Percentiles rank a stretch among this genome's conserved stretches.
Evolutionary conservation across 495 filamentous ascomycete genomes (phyloP).

Genomic region (Lineolata rhizophorae): DNA sequence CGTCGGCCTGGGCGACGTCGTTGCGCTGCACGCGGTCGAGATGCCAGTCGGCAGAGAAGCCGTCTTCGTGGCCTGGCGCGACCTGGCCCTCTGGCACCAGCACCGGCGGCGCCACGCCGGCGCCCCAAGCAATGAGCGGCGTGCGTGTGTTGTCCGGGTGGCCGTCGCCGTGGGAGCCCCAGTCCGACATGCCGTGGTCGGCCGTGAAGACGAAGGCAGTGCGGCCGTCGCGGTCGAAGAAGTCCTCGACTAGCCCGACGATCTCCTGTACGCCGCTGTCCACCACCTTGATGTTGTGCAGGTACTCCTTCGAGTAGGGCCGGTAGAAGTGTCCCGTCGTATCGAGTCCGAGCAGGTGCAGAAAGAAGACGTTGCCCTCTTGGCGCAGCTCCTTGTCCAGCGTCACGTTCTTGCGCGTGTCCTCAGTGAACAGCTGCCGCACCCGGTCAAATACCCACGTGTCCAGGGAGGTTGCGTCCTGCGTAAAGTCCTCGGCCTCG

Average conservation of each 20-base stretch:
- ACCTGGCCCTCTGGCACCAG: conserved; percentile 23
- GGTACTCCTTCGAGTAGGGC: conserved; percentile 88
- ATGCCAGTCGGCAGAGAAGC: conserved; percentile 79
- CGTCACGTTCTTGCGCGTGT: conserved; percentile 56
- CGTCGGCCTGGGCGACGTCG: conserved; percentile 86
- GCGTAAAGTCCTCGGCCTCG: conserved; percentile 76
- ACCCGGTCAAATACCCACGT: conserved; percentile 93
- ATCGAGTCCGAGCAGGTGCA: conserved; percentile 90
- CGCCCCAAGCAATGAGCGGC: conserved; percentile 84
- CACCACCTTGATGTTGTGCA: conserved; percentile 85
- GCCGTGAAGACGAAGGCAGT: conserved; percentile 95
- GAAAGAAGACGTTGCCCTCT: conserved; percentile 85
- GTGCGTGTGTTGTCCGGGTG: conserved; percentile 96
- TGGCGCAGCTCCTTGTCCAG: conserved; percentile 50
- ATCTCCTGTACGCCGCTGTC: conserved; percentile 74
- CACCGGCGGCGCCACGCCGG: conserved; percentile 63
- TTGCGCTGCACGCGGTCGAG: conserved; percentile 60
- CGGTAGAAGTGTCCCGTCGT: conserved; percentile 75
- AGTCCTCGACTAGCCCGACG: conserved; percentile 59
- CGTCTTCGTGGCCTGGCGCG: conserved; percentile 69
- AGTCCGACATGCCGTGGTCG: conserved; percentile 98
- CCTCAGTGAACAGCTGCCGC: conserved; percentile 60
- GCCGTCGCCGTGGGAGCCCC: conserved; percentile 92
- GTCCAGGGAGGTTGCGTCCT: conserved; percentile 62
- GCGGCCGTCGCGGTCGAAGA: conserved; percentile 78